Base-by-base conservation (phyloP, 495 filamentous ascomycete species). In the Aspergillus asperescens region DNA sequence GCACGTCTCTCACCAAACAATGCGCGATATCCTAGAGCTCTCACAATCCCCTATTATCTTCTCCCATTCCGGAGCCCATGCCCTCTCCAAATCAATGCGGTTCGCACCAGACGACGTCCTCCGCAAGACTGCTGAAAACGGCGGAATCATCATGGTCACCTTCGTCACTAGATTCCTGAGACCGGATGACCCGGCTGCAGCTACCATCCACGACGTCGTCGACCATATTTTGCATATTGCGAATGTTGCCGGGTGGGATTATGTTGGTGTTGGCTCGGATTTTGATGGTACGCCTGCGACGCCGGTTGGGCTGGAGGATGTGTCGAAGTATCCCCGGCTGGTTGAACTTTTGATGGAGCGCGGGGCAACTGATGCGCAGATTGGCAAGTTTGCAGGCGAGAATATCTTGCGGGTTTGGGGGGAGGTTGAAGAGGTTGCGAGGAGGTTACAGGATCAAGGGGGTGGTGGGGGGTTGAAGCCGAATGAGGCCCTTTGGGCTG, bases 81-180 rank as follows among this genome's bases (percentile, higher is more conserved):
- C 79, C 0, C 42, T 91, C 7, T 89, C 84, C 50, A 81, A 83
- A 13, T 83, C 87, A 54, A 82, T 83, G 15, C 74, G 87, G 7
- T 88, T 89, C 56, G 87, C 88, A 5, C 81, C 82, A 1, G 87
- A 91, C 54, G 76, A 85, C 51, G 79, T 89, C 13, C 70, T 91
- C 8, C 67, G 76, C n/a, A 60, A 79, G 1, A 78, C 89, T 0
- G 83, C 81, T 62, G 53, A 74, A 53, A 79, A 75, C 20, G 73
- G 77, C 27, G 79, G 80, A 16, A 52, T 90, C 15, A 83, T 90
- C 13, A 88, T 90, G 86, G 76, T 89, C 55, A 89, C 88, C 60
- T 89, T 91, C 61, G 67, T 74, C 6, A n/a, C n/a, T n/a, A n/a
- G n/a, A n/a, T n/a, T n/a, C n/a, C n/a, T n/a, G n/a, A n/a, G n/a